phyloP scores from a whole-genome alignment of 768 basidiomycete genomes.

The Wakefieldia striispora region DNA sequence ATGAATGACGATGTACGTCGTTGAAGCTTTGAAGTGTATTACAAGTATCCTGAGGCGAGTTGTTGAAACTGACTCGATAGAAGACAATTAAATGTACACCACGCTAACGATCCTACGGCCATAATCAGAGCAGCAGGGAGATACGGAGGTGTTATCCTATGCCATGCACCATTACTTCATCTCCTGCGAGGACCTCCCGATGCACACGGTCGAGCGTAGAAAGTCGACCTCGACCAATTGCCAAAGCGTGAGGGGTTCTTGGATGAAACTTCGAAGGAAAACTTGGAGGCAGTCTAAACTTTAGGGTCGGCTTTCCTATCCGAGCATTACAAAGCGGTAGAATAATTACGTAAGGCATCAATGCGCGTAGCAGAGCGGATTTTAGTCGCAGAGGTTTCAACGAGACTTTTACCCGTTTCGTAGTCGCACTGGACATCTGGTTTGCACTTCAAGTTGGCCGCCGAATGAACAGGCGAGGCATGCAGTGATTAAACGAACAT shows the following conservation, averaged over 20 bases:
- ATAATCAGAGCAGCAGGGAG: conserved; percentile 60
- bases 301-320: conserved; percentile 36
- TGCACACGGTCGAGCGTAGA: conserved; percentile 40
- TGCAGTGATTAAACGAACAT: conserved; percentile 6
- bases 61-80: too few relatives aligned
- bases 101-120: conserved; percentile 78
- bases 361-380: too few relatives aligned
- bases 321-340: conserved; percentile 6
- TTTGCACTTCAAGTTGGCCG: conserved; percentile 36
- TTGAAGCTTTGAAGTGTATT: too few relatives aligned
- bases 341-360: too few relatives aligned
- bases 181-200: conserved; percentile 79
- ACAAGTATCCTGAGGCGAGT: not conserved
- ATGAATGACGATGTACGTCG: too few relatives aligned
- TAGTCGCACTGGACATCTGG: conserved; percentile 14
- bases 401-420: conserved; percentile 73
- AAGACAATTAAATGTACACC: conserved; percentile 61
- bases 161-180: conserved; percentile 87
- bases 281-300: conserved; percentile 4
- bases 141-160: conserved; percentile 86
- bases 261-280: not conserved
- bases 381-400: conserved; percentile 76
- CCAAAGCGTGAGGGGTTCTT: conserved; percentile 46
- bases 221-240: conserved; percentile 40
- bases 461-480: conserved; percentile 12